Conservation (phyloP, 352 stramenopile genomes). For the Elongisporangium undulatum region DNA sequence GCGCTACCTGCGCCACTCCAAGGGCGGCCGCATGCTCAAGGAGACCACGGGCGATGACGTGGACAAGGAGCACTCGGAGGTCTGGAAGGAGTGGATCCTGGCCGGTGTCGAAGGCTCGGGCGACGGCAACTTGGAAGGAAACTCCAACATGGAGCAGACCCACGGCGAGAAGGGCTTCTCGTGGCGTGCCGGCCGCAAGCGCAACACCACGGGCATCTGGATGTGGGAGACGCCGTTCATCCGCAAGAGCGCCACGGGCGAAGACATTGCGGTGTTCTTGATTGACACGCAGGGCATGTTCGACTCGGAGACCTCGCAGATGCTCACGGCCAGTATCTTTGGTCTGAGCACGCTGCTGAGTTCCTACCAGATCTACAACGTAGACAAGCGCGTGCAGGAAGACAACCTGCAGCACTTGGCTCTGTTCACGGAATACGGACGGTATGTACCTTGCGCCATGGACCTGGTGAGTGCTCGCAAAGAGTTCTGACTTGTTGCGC, state of each 20-base stretch:
- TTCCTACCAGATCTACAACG: slow-evolving; percentile 99
- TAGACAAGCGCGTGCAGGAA: slow-evolving; percentile 99
- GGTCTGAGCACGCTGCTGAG: slow-evolving; percentile 95
- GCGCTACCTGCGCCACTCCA: slow-evolving; percentile 90
- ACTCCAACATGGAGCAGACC: slow-evolving; percentile 79
- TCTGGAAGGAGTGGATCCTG: slow-evolving; percentile 65
- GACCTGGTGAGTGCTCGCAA: neutral
- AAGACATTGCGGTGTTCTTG: slow-evolving; percentile 94
- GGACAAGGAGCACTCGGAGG: slow-evolving; percentile 37
- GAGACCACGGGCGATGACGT: slow-evolving; percentile 22
- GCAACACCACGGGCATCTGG: slow-evolving; percentile 99
- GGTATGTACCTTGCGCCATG: slow-evolving; percentile 50
- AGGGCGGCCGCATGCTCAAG: slow-evolving; percentile 39
- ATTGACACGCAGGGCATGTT: slow-evolving; percentile 99
- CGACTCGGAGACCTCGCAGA: slow-evolving; percentile 98
- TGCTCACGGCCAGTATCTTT: slow-evolving; percentile 98
- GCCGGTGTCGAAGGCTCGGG: slow-evolving; percentile 44
- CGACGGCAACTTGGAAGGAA: slow-evolving; percentile 73
- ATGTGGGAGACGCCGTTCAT: slow-evolving; percentile 99
- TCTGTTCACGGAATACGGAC: slow-evolving; percentile 99
- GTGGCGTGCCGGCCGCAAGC: slow-evolving; percentile 94
- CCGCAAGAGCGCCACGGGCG: slow-evolving; percentile 77
- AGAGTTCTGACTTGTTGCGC: neutral
- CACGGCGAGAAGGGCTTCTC: slow-evolving; percentile 90
- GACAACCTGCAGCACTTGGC: slow-evolving; percentile 99